A percentile compares a stretch with the other conserved stretches of the same genome.
Evolutionary conservation across 495 filamentous ascomycete species (phyloP).

Genomic region (Aspergillus haitiensis): DNA sequence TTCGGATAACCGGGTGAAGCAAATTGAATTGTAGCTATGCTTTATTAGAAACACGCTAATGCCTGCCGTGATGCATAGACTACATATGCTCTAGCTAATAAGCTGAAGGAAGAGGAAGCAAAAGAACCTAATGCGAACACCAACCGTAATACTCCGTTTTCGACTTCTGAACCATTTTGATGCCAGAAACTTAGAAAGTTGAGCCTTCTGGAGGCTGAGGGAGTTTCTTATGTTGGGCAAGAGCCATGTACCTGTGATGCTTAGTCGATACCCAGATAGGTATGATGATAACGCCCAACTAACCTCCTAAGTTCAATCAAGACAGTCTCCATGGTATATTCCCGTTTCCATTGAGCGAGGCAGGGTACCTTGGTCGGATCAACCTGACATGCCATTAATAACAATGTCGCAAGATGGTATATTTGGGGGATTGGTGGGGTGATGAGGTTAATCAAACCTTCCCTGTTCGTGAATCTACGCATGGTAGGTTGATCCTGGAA

Average conservation of each 20-base stretch:
- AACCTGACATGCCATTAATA: slow-evolving; percentile 53
- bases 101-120: slow-evolving; percentile 27
- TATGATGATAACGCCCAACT: slow-evolving; percentile 17
- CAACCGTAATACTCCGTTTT: slow-evolving; percentile 39
- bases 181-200: slow-evolving; percentile 53
- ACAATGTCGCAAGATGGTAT: slow-evolving; percentile 1
- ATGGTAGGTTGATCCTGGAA: slow-evolving; percentile 91
- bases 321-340: slow-evolving; percentile 91
- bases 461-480: slow-evolving; percentile 77
- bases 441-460: slow-evolving; percentile 49
- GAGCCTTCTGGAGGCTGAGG: slow-evolving; percentile 89
- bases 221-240: slow-evolving; percentile 89
- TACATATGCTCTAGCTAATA: slow-evolving; percentile 43
- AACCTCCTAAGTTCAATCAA: slow-evolving; percentile 84
- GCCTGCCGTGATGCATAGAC: slow-evolving; percentile 42
- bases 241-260: slow-evolving; percentile 80
- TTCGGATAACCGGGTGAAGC: neutral
- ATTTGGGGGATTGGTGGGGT: neutral
- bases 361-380: slow-evolving; percentile 80
- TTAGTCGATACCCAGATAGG: slow-evolving; percentile 18
- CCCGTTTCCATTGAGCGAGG: slow-evolving; percentile 82
- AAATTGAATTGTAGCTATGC: slow-evolving; percentile 27
- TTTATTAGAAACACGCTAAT: slow-evolving; percentile 35
- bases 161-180: slow-evolving; percentile 22
- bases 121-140: slow-evolving; percentile 31